Conservation (phyloP, 805 yeast genomes). For the Candida piceae region DNA sequence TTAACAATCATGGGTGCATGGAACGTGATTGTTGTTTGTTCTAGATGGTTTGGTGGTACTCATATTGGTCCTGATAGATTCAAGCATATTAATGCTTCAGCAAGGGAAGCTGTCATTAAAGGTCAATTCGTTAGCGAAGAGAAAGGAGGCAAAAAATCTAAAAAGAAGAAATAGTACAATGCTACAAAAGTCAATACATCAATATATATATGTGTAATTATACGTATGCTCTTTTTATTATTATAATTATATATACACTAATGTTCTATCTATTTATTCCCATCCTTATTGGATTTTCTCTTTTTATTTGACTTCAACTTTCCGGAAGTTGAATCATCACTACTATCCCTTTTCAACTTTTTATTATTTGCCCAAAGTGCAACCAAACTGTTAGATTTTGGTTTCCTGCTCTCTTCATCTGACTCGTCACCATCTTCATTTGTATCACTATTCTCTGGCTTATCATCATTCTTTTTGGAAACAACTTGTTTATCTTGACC, state of each 20-base stretch:
- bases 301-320: neutral
- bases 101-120: slow-evolving; percentile 73
- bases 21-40: slow-evolving; percentile 82
- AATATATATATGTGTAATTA: no score
- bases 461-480: no score
- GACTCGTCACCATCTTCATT: slow-evolving; percentile 5
- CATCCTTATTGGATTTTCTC: slow-evolving; percentile 2
- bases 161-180: slow-evolving; percentile 24
- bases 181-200: no score
- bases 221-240: no score
- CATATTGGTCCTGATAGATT: slow-evolving; percentile 92
- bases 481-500: slow-evolving; percentile 12
- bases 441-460: no score
- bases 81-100: slow-evolving; percentile 85
- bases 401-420: slow-evolving; percentile 1
- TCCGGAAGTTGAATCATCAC: slow-evolving; percentile 12
- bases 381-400: slow-evolving; percentile 7
- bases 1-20: slow-evolving; percentile 69
- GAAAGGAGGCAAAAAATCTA: slow-evolving; percentile 22
- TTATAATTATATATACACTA: no score
- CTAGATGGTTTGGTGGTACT: slow-evolving; percentile 90
- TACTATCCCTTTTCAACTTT: slow-evolving; percentile 15
- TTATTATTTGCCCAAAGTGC: slow-evolving; percentile 9
- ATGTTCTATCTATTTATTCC: no score
- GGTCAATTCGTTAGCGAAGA: slow-evolving; percentile 45